Evolutionary conservation across 306 rosid species (phyloP).

Genomic region (Acacia crassicarpa): DNA sequence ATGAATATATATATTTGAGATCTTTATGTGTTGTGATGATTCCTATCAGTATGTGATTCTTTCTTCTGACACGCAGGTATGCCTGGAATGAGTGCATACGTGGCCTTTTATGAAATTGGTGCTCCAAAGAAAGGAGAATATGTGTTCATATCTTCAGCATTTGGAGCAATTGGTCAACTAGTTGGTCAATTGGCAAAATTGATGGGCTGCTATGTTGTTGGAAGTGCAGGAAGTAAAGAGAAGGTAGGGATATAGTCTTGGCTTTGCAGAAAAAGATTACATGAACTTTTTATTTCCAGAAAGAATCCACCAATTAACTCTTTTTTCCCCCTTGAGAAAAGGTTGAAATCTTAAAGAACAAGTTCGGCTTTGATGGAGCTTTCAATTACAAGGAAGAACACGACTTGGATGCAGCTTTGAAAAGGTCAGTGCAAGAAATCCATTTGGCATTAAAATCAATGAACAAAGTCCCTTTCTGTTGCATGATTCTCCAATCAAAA

Average conservation of each 20-base stretch:
- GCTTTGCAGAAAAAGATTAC: not conserved
- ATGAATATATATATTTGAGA: not conserved
- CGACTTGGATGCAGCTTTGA: conserved; percentile 40
- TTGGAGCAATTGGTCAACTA: conserved; percentile 58
- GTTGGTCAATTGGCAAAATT: conserved; percentile 58
- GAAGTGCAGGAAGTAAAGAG: conserved; percentile 57
- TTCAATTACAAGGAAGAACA: conserved; percentile 49
- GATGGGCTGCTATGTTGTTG: conserved; percentile 66
- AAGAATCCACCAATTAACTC: not conserved
- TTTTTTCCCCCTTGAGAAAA: conserved; percentile 17
- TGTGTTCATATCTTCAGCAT: conserved; percentile 60
- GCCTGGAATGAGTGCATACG: conserved; percentile 65
- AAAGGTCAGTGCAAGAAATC: conserved; percentile 27
- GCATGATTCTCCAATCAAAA: not conserved
- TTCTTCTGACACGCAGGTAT: conserved; percentile 30
- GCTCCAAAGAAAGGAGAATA: conserved; percentile 51
- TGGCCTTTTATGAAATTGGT: conserved; percentile 49
- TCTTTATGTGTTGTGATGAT: not conserved
- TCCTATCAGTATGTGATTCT: not conserved
- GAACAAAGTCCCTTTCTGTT: not conserved
- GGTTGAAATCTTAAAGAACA: conserved; percentile 41
- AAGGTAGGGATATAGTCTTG: conserved; percentile 33
- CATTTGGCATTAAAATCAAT: not conserved
- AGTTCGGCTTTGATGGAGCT: conserved; percentile 47
- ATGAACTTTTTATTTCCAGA: not conserved